Base-by-base conservation (phyloP, 352 stramenopile species). In the Globisporangium viniferum region DNA sequence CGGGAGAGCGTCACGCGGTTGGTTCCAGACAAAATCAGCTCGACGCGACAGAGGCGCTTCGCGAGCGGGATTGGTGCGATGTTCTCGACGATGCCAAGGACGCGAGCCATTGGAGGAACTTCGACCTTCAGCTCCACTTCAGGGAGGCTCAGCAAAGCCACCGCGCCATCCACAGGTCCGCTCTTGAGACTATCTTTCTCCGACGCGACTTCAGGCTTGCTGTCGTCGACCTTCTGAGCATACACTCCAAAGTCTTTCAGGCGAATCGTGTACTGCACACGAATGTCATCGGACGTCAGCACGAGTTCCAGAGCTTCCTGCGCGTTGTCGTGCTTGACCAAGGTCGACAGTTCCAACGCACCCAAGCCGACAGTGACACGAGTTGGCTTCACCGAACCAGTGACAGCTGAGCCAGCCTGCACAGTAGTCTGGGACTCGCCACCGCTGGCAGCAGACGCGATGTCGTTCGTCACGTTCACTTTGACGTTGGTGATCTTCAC, bases 11-110 rank as follows among this genome's bases (percentile, higher is more conserved):
- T 78, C 12, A 89, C 71, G 41, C 62, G 75, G 58, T 76, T 86
- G 20, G 79, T 73, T 8, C 70, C 76, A 10, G 70, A 36, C 51
- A 78, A 78, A 4, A 73, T 29, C 29, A 90, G 36, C 56, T 89
- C 71, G n/a, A 88, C 75, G 54, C 69, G 76, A 0, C 72, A 73
- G 1, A 79, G 6, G 9, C 81, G 80, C 59, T 81, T 75, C 12
- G 74, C 66, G 10, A 89, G 70, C 18, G 80, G 75, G 29, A 90
- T 75, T 6, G 81, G 82, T 59, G 75, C 72, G 59, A 89, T 72
- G 36, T 79, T 73, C 61, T 88, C 77, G n/a, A 90, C 82, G 55
- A 90, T 77, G 10, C 74, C 77, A 29, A 90, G 71, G 49, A 88
- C 62, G 29, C 80, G 73, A n/a, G 72, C 71, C 69, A 90, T 88